A percentile compares a stretch with the other conserved stretches of the same genome.
Evolutionary conservation across 2,329 filamentous ascomycete species (phyloP).

Genomic region (Cladosporium oxysporum): DNA sequence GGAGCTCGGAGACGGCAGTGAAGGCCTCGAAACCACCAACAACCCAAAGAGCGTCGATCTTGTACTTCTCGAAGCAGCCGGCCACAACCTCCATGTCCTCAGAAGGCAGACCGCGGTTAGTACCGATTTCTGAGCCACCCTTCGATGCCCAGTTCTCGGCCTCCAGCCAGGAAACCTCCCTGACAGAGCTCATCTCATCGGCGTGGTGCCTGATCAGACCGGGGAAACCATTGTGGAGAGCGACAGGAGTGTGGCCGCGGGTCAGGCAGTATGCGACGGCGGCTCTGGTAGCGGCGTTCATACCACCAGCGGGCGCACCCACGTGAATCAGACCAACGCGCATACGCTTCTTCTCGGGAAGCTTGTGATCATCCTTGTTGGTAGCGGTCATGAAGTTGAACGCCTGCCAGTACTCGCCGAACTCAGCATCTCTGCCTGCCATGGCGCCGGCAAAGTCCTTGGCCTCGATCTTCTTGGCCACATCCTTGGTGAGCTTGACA

Average conservation of each 20-base stretch:
- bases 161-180: constrained; percentile 87
- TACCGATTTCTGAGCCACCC: constrained; percentile 96
- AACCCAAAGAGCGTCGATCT: constrained; percentile 83
- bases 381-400: constrained; percentile 90
- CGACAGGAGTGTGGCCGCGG: constrained; percentile 87
- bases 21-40: constrained; percentile 97
- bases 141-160: constrained; percentile 94
- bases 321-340: constrained; percentile 95
- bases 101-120: constrained; percentile 86
- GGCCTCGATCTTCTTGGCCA: constrained; percentile 76
- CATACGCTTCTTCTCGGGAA: constrained; percentile 80
- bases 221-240: constrained; percentile 95
- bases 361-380: constrained; percentile 65
- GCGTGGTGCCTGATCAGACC: constrained; percentile 88
- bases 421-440: constrained; percentile 86
- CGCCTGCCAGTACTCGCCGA: constrained; percentile 85
- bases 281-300: constrained; percentile 94
- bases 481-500: constrained; percentile 80
- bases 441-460: constrained; percentile 89
- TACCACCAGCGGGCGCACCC: constrained; percentile 92
- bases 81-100: constrained; percentile 86
- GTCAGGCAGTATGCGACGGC: constrained; percentile 91
- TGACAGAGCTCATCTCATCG: constrained; percentile 78
- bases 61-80: constrained; percentile 78
- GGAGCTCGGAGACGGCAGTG: constrained; percentile 84